phyloP scores from a whole-genome alignment of 2,329 filamentous ascomycete species.

The Pseudocercospora cruenta region DNA sequence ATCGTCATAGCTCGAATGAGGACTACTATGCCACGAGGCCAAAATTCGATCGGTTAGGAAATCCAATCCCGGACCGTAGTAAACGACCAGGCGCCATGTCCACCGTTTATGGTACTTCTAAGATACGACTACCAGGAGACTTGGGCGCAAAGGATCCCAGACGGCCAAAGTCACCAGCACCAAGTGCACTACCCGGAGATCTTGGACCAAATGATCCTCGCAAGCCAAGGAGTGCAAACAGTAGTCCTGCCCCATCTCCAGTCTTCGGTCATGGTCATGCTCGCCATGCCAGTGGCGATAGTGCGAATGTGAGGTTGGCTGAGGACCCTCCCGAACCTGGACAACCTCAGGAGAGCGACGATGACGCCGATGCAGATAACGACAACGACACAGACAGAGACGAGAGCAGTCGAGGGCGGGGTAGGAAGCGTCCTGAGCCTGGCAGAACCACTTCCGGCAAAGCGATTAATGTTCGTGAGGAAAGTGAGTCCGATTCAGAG shows the following conservation, averaged over 20 bases:
- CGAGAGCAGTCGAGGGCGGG: constrained; percentile 35
- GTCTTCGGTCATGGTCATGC: constrained; percentile 24
- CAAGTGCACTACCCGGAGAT: constrained; percentile 35
- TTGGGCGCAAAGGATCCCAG: constrained; percentile 41
- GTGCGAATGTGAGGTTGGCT: constrained; percentile 28
- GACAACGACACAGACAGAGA: constrained; percentile 40
- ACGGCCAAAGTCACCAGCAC: constrained; percentile 38
- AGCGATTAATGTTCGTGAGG: constrained; percentile 35
- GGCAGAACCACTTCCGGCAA: constrained; percentile 40
- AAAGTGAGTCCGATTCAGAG: constrained; percentile 36
- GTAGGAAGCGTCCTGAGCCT: constrained; percentile 39
- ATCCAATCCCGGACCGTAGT: constrained; percentile 33
- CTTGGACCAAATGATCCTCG: constrained; percentile 39
- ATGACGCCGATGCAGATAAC: constrained; percentile 38
- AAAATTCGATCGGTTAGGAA: constrained; percentile 36
- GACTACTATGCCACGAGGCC: constrained; percentile 35
- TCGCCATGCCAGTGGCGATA: constrained; percentile 31
- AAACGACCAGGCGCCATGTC: constrained; percentile 36
- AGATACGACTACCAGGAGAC: constrained; percentile 41
- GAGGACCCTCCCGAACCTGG: constrained; percentile 35
- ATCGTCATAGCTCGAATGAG: constrained; percentile 23
- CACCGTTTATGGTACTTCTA: constrained; percentile 32
- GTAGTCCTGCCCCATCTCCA: constrained; percentile 33
- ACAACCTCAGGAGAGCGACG: constrained; percentile 34
- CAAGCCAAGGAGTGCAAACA: constrained; percentile 28